Percentiles rank a stretch among this genome's conserved stretches.
Evolutionary conservation across 345 rosid species (phyloP).

Genomic region (Gossypium turneri): DNA sequence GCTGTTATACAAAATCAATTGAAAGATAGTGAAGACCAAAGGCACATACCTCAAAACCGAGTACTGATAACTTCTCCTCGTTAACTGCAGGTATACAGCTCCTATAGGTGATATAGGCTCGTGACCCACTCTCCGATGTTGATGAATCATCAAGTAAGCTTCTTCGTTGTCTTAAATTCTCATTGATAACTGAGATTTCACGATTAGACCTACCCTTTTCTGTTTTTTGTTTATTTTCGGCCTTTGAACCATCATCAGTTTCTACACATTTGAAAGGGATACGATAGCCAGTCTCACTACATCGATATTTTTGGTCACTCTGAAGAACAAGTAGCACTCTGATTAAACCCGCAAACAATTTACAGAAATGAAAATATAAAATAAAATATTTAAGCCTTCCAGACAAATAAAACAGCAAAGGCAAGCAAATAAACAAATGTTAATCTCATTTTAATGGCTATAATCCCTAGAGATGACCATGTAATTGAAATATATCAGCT

Average conservation of each 20-base stretch:
- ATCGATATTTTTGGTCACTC: slow-evolving; percentile 68
- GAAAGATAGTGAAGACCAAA: background rate
- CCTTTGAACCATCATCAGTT: slow-evolving; percentile 23
- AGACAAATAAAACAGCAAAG: background rate
- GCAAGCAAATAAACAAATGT: background rate
- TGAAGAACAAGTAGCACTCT: slow-evolving; percentile 20
- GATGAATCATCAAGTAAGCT: slow-evolving; percentile 43
- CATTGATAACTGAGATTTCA: slow-evolving; percentile 25
- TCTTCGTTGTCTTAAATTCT: slow-evolving; percentile 30
- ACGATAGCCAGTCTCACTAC: slow-evolving; percentile 95
- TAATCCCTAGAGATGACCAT: background rate
- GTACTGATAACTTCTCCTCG: slow-evolving; percentile 62
- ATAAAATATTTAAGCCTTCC: background rate
- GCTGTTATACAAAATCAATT: background rate
- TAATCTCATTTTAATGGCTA: background rate
- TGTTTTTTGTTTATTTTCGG: slow-evolving; percentile 30
- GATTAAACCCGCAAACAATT: slow-evolving; percentile 14
- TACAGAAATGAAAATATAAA: background rate
- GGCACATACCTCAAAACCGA: slow-evolving; percentile 79
- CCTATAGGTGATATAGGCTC: slow-evolving; percentile 66
- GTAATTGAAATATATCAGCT: background rate
- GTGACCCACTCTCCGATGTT: slow-evolving; percentile 28
- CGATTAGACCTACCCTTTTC: slow-evolving; percentile 31
- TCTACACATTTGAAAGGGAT: slow-evolving; percentile 78
- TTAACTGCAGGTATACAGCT: slow-evolving; percentile 73